A percentile compares a stretch with the other conserved stretches of the same genome.
Conservation (phyloP, 2,329 filamentous ascomycete species). For the Ilyonectria sp. region DNA sequence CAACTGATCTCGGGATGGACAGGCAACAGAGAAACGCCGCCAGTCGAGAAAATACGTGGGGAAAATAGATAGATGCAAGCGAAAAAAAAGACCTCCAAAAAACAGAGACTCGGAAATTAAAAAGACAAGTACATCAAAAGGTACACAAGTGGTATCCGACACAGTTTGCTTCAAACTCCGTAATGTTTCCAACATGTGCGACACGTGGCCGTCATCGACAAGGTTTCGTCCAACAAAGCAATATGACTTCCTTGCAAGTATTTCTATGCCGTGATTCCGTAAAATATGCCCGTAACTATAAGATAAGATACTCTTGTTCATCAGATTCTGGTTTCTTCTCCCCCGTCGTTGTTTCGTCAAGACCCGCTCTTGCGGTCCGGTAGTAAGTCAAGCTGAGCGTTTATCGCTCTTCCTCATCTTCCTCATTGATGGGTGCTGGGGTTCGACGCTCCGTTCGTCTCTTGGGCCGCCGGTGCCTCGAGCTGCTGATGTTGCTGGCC, state of each 20-base stretch:
- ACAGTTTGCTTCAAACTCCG: slow-evolving; percentile 37
- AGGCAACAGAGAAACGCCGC: background rate
- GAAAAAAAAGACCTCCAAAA: slow-evolving; percentile 13
- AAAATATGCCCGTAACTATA: background rate
- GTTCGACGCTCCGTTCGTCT: slow-evolving; percentile 78
- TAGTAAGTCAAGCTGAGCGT: background rate
- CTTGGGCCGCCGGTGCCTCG: slow-evolving; percentile 77
- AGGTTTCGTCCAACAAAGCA: slow-evolving; percentile 36
- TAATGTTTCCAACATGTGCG: slow-evolving; percentile 23
- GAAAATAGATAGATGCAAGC: background rate
- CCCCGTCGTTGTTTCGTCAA: slow-evolving; percentile 18
- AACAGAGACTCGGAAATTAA: slow-evolving; percentile 21
- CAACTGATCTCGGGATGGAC: background rate
- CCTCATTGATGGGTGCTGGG: slow-evolving; percentile 81
- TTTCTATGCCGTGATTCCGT: slow-evolving; percentile 36
- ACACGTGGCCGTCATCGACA: slow-evolving; percentile 40
- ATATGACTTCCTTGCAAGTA: slow-evolving; percentile 34
- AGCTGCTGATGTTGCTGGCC: slow-evolving; percentile 85
- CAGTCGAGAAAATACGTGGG: slow-evolving; percentile 24
- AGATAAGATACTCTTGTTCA: slow-evolving; percentile 36
- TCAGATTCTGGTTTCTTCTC: slow-evolving; percentile 33
- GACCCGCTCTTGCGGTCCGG: slow-evolving; percentile 13
- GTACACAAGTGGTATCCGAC: slow-evolving; percentile 49
- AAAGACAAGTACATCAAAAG: slow-evolving; percentile 25
- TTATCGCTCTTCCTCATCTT: slow-evolving; percentile 71